Percentiles rank a stretch among this genome's conserved stretches.
Evolutionary conservation across 2,329 filamentous ascomycete genomes (phyloP).

Genomic region (Apiospora kogelbergensis): DNA sequence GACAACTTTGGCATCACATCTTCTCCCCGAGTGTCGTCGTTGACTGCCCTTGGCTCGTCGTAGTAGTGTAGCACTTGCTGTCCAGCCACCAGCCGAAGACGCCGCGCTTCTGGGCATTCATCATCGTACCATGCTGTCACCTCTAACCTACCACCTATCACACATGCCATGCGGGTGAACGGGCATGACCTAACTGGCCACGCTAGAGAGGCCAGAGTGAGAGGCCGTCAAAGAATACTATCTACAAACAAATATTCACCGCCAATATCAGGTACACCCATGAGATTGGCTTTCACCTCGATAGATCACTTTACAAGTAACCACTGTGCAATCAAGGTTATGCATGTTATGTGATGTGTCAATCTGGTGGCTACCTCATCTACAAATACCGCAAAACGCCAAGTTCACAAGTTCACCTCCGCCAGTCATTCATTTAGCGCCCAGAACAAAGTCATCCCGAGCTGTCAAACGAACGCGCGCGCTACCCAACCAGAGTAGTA

Average conservation of each 20-base stretch:
- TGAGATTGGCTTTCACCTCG: too few species aligned
- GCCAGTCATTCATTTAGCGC: neutral
- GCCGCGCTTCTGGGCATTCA: neutral
- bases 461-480: constrained; percentile 9
- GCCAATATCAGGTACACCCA: neutral
- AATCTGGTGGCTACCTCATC: neutral
- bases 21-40: neutral
- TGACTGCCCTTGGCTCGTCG: neutral
- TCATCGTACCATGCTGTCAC: neutral
- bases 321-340: neutral
- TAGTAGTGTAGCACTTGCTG: neutral
- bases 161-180: neutral
- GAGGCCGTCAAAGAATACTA: neutral
- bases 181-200: neutral
- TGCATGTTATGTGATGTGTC: neutral
- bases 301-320: neutral
- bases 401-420: neutral
- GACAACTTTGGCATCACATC: neutral
- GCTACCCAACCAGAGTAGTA: constrained; percentile 11
- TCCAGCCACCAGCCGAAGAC: neutral
- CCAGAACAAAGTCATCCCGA: neutral
- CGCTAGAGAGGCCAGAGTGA: neutral
- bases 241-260: neutral
- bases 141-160: neutral
- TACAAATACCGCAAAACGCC: neutral